Percentiles rank a stretch among this genome's conserved stretches.
Evolutionary conservation across 495 filamentous ascomycete genomes (phyloP).

Genomic region (Tuber calosporum): DNA sequence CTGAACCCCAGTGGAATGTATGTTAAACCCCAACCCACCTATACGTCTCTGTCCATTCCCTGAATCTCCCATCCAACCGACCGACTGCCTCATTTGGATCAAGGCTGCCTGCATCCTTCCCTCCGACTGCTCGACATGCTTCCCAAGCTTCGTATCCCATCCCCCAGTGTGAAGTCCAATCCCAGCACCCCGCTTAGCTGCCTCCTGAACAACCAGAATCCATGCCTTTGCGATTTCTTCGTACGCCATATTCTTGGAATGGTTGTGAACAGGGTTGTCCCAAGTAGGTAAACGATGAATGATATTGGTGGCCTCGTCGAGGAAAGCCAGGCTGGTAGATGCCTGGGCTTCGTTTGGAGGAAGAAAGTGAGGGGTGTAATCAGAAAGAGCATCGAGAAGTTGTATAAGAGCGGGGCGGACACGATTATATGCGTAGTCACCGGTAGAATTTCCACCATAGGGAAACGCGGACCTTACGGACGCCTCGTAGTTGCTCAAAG

Average conservation of each 20-base stretch:
- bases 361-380: constrained; percentile 91
- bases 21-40: constrained; percentile 33
- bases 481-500: constrained; percentile 73
- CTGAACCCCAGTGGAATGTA: constrained; percentile 38
- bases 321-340: constrained; percentile 68
- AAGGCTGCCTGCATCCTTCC: constrained; percentile 78
- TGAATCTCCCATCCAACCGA: constrained; percentile 28
- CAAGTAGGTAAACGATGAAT: constrained; percentile 83
- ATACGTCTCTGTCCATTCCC: constrained; percentile 29
- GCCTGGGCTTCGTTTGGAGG: constrained; percentile 81
- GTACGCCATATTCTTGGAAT: constrained; percentile 88
- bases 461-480: constrained; percentile 74
- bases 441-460: constrained; percentile 69
- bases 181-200: constrained; percentile 81
- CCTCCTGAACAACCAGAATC: constrained; percentile 85
- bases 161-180: constrained; percentile 84
- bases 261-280: constrained; percentile 74
- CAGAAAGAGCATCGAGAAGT: constrained; percentile 79
- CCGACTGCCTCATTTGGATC: constrained; percentile 42
- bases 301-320: constrained; percentile 81
- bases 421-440: constrained; percentile 92
- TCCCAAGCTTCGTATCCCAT: constrained; percentile 82
- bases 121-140: constrained; percentile 80
- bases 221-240: constrained; percentile 92
- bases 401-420: constrained; percentile 72